These are phyloP conservation scores for Canavalia gladiata DNA, from an alignment of 306 rosid species.

Conservation along the genomic window DNA sequence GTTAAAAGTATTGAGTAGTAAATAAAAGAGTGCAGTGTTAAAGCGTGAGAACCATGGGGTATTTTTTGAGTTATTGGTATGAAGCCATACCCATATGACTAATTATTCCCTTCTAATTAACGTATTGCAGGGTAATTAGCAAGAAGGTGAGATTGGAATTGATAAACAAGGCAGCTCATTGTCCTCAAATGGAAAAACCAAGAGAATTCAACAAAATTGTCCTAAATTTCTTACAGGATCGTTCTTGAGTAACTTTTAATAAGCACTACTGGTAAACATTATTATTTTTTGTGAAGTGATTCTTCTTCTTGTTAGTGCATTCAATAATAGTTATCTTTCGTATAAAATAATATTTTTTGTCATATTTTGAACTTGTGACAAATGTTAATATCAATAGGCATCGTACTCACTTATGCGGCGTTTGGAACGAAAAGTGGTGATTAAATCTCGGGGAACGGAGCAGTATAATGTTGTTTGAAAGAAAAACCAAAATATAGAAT, in stretches of 20 bases:
- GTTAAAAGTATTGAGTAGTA: neutral
- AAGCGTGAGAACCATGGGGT: neutral
- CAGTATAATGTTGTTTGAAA: neutral
- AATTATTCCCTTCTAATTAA: neutral
- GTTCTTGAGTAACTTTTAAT: constrained; percentile 23
- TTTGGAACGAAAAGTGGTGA: neutral
- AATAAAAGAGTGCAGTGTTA: neutral
- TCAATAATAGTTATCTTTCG: too few species aligned
- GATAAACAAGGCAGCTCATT: constrained; percentile 78
- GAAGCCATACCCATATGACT: neutral
- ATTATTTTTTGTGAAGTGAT: neutral
- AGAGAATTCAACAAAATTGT: constrained; percentile 70
- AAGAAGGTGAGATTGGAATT: constrained; percentile 70
- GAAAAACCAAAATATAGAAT: too few species aligned
- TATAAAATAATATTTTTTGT: neutral
- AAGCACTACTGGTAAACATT: neutral
- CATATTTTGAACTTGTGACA: neutral
- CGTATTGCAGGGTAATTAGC: constrained; percentile 67
- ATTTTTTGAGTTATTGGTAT: neutral
- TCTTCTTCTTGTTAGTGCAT: too few species aligned
- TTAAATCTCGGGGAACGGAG: neutral
- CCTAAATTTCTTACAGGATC: constrained; percentile 57
- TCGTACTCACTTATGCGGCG: neutral
- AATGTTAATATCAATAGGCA: neutral
- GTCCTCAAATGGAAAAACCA: constrained; percentile 77